Conservation (phyloP, 1,284 basidiomycete species). For the Boletus mariae region DNA sequence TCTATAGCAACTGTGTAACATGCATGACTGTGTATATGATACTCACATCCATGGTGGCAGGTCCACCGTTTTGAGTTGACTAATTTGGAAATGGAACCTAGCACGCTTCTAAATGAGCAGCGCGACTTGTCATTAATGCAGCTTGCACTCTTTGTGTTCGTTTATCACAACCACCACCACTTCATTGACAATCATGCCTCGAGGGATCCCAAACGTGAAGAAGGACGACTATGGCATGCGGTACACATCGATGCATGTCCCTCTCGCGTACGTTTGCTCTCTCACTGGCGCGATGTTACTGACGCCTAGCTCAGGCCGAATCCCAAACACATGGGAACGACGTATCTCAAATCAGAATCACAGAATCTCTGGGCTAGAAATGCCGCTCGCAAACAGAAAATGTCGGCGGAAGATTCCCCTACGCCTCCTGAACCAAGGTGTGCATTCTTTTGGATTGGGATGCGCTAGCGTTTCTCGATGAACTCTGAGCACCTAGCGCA, state of each 20-base stretch:
- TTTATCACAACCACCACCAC: neutral
- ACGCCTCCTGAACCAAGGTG: constrained; percentile 44
- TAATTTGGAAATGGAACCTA: constrained; percentile 14
- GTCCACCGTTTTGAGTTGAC: neutral
- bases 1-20: constrained; percentile 21
- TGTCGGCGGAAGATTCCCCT: constrained; percentile 38
- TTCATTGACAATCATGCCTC: constrained; percentile 51
- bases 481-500: constrained; percentile 34
- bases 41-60: neutral
- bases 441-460: constrained; percentile 3
- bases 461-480: constrained; percentile 13
- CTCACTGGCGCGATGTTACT: constrained; percentile 9
- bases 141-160: neutral
- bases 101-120: neutral
- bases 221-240: constrained; percentile 75
- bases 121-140: neutral
- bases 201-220: constrained; percentile 74
- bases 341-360: constrained; percentile 67
- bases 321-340: constrained; percentile 71
- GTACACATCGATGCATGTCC: constrained; percentile 77
- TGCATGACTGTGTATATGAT: constrained; percentile 12
- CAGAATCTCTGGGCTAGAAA: constrained; percentile 74
- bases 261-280: constrained; percentile 54
- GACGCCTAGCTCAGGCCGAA: constrained; percentile 49
- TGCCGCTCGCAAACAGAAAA: constrained; percentile 47